A percentile compares a stretch with the other conserved stretches of the same genome.
phyloP scores from a whole-genome alignment of 306 rosid genomes.

The Quercus alba region DNA sequence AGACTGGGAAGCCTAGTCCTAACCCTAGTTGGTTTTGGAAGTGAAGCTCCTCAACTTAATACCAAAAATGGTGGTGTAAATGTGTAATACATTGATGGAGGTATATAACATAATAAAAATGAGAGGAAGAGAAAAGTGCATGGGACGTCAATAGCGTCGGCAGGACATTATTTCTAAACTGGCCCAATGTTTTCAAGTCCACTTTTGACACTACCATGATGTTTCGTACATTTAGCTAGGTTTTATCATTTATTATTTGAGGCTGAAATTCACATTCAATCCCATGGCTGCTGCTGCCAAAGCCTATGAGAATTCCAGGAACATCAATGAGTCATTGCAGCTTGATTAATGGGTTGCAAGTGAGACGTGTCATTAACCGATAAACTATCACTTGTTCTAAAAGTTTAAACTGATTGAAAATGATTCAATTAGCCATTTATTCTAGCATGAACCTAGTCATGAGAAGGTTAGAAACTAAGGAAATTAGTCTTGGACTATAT shows the following conservation, averaged over 20 bases:
- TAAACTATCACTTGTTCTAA: no score
- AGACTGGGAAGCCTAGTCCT: background rate
- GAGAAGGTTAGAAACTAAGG: slow-evolving; percentile 59
- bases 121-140: background rate
- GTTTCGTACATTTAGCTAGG: no score
- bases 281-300: slow-evolving; percentile 68
- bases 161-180: background rate
- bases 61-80: background rate
- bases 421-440: no score
- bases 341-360: slow-evolving; percentile 64
- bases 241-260: slow-evolving; percentile 11
- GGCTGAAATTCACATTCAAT: slow-evolving; percentile 87
- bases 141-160: background rate
- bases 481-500: slow-evolving; percentile 29
- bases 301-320: slow-evolving; percentile 55
- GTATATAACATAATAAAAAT: background rate
- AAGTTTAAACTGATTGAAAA: no score
- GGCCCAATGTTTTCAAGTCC: background rate
- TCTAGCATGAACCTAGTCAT: slow-evolving; percentile 22
- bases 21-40: background rate
- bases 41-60: background rate
- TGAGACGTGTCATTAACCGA: slow-evolving; percentile 44
- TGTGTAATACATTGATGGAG: background rate
- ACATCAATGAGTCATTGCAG: slow-evolving; percentile 37
- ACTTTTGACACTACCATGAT: no score